A percentile compares a stretch with the other conserved stretches of the same genome.
These are phyloP conservation scores for Botryosphaeria agaves DNA, from an alignment of 2,329 filamentous ascomycete species.

Conservation along the genomic window DNA sequence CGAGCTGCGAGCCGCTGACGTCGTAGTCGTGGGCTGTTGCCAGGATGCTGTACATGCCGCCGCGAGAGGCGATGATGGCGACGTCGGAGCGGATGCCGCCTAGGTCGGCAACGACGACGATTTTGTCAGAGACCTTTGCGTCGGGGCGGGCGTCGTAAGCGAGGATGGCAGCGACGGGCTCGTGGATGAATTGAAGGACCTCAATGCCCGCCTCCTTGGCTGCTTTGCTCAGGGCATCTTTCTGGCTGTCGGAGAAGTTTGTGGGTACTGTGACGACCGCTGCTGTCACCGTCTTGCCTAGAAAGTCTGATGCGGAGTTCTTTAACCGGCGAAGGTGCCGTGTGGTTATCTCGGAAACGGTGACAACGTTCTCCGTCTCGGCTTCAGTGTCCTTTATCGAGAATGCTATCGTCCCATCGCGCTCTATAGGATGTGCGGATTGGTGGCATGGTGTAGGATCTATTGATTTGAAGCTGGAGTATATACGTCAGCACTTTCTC, in stretches of 20 bases:
- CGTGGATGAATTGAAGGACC: slow-evolving; percentile 80
- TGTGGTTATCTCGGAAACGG: slow-evolving; percentile 65
- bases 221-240: slow-evolving; percentile 58
- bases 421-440: slow-evolving; percentile 73
- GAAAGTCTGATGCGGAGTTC: slow-evolving; percentile 72
- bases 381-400: slow-evolving; percentile 51
- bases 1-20: slow-evolving; percentile 68
- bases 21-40: slow-evolving; percentile 94
- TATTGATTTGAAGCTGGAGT: slow-evolving; percentile 73
- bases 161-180: slow-evolving; percentile 75
- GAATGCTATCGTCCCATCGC: slow-evolving; percentile 59
- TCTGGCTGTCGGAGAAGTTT: slow-evolving; percentile 79
- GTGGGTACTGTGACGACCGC: slow-evolving; percentile 89
- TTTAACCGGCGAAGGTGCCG: slow-evolving; percentile 72
- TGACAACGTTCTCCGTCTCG: slow-evolving; percentile 43
- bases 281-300: slow-evolving; percentile 86
- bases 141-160: slow-evolving; percentile 82
- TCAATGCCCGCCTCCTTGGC: slow-evolving; percentile 71
- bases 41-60: slow-evolving; percentile 90
- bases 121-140: slow-evolving; percentile 62
- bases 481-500: no score
- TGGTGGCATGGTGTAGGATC: slow-evolving; percentile 90
- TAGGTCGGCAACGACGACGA: slow-evolving; percentile 78
- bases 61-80: slow-evolving; percentile 74
- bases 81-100: slow-evolving; percentile 89